Evolutionary conservation across 257 asterid genomes (phyloP).

Genomic region (Craterostigma plantagineum): DNA sequence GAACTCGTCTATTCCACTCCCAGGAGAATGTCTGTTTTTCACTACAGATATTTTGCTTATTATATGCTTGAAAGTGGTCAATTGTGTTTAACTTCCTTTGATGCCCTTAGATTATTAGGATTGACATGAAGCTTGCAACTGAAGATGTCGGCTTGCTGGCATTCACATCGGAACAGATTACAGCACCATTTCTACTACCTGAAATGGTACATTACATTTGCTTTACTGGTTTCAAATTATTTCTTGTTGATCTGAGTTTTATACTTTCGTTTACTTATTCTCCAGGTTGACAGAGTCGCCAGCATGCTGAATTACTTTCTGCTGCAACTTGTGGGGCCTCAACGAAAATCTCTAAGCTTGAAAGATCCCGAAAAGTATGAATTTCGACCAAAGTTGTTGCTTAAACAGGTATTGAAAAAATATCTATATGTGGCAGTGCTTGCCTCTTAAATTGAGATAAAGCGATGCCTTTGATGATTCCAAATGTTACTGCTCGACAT

Average conservation of each 20-base stretch:
- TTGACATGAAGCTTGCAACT: conserved; percentile 93
- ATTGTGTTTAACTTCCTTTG: conserved; percentile 9
- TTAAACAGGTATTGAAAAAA: conserved; percentile 50
- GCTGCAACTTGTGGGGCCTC: conserved; percentile 93
- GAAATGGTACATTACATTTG: conserved; percentile 56
- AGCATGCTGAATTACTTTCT: conserved; percentile 94
- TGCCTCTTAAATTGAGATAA: too few relatives aligned
- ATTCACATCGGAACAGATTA: conserved; percentile 92
- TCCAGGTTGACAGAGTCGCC: conserved; percentile 95
- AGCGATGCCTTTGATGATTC: too few relatives aligned
- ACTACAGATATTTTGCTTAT: conserved; percentile 3
- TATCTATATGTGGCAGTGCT: neutral
- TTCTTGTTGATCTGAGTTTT: conserved; percentile 3
- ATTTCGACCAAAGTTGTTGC: conserved; percentile 75
- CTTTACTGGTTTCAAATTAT: conserved; percentile 10
- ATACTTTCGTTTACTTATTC: conserved; percentile 6
- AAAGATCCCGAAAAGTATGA: conserved; percentile 97
- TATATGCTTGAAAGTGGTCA: conserved; percentile 8
- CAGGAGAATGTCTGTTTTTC: conserved; percentile 82
- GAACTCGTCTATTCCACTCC: conserved; percentile 85
- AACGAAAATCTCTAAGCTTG: conserved; percentile 78
- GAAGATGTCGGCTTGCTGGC: conserved; percentile 92
- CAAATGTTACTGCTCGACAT: too few relatives aligned
- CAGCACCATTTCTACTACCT: conserved; percentile 71
- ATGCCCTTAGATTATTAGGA: conserved; percentile 65